These are phyloP conservation scores for Pleurotus platypus DNA, from an alignment of 768 basidiomycete genomes.

Conservation along the genomic window DNA sequence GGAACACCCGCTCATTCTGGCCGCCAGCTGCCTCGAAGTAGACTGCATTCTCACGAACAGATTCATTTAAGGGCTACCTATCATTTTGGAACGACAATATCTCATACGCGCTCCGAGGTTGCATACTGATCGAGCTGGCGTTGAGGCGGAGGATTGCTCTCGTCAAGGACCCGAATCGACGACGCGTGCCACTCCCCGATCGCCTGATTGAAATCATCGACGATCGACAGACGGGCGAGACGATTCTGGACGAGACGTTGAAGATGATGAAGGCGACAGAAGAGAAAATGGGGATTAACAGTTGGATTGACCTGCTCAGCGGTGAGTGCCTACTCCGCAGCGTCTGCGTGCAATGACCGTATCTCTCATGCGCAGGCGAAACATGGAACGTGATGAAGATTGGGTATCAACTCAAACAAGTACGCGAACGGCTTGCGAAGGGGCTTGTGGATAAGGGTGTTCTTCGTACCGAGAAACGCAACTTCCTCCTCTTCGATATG, in stretches of 20 bases:
- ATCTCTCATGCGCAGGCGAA: conserved; percentile 58
- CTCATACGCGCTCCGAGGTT: conserved; percentile 96
- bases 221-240: conserved; percentile 91
- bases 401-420: conserved; percentile 97
- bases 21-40: too few relatives aligned
- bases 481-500: conserved; percentile 99
- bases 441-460: conserved; percentile 98
- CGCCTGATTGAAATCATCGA: conserved; percentile 89
- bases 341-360: too few relatives aligned
- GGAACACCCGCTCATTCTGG: too few relatives aligned
- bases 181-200: conserved; percentile 73
- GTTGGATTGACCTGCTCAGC: conserved; percentile 93
- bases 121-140: conserved; percentile 95
- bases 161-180: conserved; percentile 76
- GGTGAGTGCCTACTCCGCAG: conserved; percentile 49
- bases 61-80: conserved; percentile 66
- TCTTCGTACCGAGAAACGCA: conserved; percentile 97
- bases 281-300: conserved; percentile 79
- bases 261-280: conserved; percentile 91
- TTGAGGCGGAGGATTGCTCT: conserved; percentile 92
- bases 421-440: conserved; percentile 95
- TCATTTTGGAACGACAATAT: conserved; percentile 99
- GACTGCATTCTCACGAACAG: conserved; percentile 1
- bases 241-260: conserved; percentile 91
- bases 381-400: conserved; percentile 99